Evolutionary conservation across 805 yeast genomes (phyloP).

Genomic region (Gaillardinia entomophila): DNA sequence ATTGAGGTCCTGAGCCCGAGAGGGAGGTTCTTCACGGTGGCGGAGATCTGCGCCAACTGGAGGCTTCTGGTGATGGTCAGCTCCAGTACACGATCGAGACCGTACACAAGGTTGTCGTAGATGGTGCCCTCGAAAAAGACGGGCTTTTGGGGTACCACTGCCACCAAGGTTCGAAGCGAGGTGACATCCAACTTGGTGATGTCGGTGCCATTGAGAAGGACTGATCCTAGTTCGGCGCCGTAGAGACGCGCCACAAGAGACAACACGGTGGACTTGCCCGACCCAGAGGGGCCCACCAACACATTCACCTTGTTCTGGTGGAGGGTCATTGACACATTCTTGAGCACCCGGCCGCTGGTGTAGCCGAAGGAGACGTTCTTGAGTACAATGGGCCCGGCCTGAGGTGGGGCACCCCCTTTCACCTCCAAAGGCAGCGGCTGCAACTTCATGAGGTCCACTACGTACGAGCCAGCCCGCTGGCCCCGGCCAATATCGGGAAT

Average conservation of each 20-base stretch:
- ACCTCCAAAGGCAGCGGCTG: conserved; percentile 30
- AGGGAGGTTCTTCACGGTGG: conserved; percentile 51
- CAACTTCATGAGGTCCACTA: conserved; percentile 36
- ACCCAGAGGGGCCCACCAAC: conserved; percentile 81
- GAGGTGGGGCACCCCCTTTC: conserved; percentile 28
- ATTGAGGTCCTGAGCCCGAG: conserved; percentile 56
- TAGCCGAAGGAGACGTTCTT: conserved; percentile 46
- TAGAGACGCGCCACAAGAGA: conserved; percentile 53
- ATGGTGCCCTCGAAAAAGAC: conserved; percentile 69
- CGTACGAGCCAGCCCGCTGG: conserved; percentile 57
- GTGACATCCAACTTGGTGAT: conserved; percentile 40
- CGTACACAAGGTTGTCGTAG: conserved; percentile 65
- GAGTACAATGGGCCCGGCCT: conserved; percentile 29
- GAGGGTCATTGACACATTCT: conserved; percentile 39
- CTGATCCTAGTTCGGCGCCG: conserved; percentile 27
- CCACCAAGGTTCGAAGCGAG: conserved; percentile 47
- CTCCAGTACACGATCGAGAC: conserved; percentile 22
- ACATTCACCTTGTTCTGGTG: conserved; percentile 50
- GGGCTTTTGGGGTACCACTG: conserved; percentile 75
- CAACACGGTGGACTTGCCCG: conserved; percentile 81
- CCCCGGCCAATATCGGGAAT: conserved; percentile 83
- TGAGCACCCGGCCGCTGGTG: conserved; percentile 34
- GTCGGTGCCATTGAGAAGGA: conserved; percentile 44
- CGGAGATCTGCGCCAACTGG: conserved; percentile 43
- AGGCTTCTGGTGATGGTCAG: conserved; percentile 29